A percentile compares a stretch with the other conserved stretches of the same genome.
phyloP scores from a whole-genome alignment of 2,329 filamentous ascomycete genomes.

The Tolypocladium guangdongense region DNA sequence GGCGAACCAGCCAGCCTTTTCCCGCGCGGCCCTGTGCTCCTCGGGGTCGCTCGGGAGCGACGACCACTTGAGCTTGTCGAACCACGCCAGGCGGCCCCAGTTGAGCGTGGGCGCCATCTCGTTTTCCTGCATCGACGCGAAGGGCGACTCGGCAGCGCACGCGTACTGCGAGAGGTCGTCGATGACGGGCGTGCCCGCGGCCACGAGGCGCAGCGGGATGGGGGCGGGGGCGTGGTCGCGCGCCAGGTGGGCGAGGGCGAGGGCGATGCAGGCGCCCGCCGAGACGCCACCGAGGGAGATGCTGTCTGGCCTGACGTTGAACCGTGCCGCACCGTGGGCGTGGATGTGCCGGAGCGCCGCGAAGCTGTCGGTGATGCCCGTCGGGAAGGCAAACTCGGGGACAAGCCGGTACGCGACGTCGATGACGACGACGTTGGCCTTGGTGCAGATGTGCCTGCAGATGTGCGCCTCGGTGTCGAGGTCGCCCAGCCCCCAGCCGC shows the following conservation, averaged over 20 bases:
- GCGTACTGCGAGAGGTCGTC: conserved; percentile 27
- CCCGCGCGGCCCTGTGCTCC: conserved; percentile 6
- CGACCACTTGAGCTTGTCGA: conserved; percentile 23
- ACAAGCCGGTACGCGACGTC: conserved; percentile 42
- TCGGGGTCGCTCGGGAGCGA: conserved; percentile 9
- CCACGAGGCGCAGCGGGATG: conserved; percentile 26
- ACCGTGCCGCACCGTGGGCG: conserved; percentile 18
- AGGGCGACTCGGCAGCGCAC: conserved; percentile 24
- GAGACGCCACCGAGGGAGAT: conserved; percentile 35
- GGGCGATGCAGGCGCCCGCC: conserved; percentile 30
- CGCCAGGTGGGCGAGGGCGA: conserved; percentile 27
- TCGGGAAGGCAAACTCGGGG: conserved; percentile 38
- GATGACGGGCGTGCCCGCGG: conserved; percentile 27
- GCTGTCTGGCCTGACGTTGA: conserved; percentile 24
- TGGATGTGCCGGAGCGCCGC: conserved; percentile 30
- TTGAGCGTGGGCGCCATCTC: conserved; percentile 31
- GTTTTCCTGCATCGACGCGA: conserved; percentile 28
- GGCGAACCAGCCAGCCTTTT: conserved; percentile 12
- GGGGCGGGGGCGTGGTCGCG: conserved; percentile 18
- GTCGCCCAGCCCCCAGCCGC: conserved; percentile 38
- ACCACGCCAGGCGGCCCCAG: conserved; percentile 31
- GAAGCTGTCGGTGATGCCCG: conserved; percentile 36
- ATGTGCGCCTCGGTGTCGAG: conserved; percentile 37
- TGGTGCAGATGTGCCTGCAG: conserved; percentile 33
- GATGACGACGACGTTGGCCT: conserved; percentile 33